Percentiles rank a stretch among this genome's conserved stretches.
phyloP scores from a whole-genome alignment of 2,329 filamentous ascomycete genomes.

The Gaeumannomyces tritici region DNA sequence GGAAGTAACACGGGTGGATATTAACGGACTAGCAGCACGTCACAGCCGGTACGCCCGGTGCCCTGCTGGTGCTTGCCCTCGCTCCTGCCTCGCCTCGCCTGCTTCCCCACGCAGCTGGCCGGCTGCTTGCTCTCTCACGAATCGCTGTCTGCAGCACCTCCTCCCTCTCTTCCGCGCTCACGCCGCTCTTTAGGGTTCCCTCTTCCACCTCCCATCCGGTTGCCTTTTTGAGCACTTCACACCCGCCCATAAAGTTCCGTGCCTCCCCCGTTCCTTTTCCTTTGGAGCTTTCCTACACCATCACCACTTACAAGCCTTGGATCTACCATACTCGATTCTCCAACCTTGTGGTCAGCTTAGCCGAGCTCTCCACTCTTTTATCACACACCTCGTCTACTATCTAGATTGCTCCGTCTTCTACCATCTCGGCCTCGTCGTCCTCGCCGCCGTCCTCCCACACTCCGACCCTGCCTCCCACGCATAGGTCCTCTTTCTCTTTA shows the following conservation, averaged over 20 bases:
- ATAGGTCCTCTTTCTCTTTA: background rate
- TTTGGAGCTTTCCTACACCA: background rate
- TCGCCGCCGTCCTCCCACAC: background rate
- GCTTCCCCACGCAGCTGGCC: background rate
- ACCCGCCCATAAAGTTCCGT: constrained; percentile 3
- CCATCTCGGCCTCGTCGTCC: background rate
- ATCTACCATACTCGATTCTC: background rate
- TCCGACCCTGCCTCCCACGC: background rate
- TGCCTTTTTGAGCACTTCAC: constrained; percentile 1
- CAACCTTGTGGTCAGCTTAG: background rate
- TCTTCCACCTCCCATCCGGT: constrained; percentile 1
- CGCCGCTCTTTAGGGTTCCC: constrained; percentile 4
- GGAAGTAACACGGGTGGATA: background rate
- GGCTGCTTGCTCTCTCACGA: constrained; percentile 11
- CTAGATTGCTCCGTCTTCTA: background rate
- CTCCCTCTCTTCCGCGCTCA: constrained; percentile 5
- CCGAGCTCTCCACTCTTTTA: constrained; percentile 1
- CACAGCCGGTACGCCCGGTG: background rate
- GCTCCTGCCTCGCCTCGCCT: background rate
- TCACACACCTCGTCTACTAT: constrained; percentile 3
- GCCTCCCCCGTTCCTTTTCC: background rate
- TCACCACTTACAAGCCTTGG: background rate
- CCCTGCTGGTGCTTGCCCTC: background rate
- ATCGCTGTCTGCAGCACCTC: constrained; percentile 12
- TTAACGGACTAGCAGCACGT: background rate